Evolutionary conservation across 257 asterid genomes (phyloP).

Genomic region (Solanum phureja): DNA sequence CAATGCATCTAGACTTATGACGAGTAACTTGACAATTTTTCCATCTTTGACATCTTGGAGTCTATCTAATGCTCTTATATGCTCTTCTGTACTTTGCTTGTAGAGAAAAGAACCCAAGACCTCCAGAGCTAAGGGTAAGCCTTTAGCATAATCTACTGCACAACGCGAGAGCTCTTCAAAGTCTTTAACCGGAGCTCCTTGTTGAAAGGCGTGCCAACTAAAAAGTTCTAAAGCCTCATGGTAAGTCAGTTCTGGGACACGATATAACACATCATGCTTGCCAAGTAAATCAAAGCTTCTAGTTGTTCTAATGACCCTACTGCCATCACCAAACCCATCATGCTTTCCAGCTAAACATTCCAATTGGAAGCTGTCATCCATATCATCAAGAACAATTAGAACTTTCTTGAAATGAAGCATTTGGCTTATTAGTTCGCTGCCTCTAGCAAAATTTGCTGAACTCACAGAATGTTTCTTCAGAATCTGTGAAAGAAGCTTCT

Average conservation of each 20-base stretch:
- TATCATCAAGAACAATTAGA: neutral
- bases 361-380: neutral
- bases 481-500: neutral
- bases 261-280: neutral
- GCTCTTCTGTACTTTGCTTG: neutral
- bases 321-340: neutral
- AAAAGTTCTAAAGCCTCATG: neutral
- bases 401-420: neutral
- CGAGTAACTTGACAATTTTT: neutral
- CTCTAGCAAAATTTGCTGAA: neutral
- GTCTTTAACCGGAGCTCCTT: neutral
- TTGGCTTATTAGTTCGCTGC: neutral
- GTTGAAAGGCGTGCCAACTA: neutral
- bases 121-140: neutral
- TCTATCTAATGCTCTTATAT: neutral
- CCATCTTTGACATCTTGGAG: neutral
- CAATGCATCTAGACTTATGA: neutral
- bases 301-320: neutral
- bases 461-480: neutral
- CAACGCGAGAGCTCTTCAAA: neutral
- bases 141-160: neutral
- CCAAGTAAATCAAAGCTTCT: neutral
- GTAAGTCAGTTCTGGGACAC: neutral
- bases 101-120: neutral
- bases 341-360: neutral